A percentile compares a stretch with the other conserved stretches of the same genome.
Evolutionary conservation across 2,329 filamentous ascomycete species (phyloP).

Genomic region (Fusarium algeriense): DNA sequence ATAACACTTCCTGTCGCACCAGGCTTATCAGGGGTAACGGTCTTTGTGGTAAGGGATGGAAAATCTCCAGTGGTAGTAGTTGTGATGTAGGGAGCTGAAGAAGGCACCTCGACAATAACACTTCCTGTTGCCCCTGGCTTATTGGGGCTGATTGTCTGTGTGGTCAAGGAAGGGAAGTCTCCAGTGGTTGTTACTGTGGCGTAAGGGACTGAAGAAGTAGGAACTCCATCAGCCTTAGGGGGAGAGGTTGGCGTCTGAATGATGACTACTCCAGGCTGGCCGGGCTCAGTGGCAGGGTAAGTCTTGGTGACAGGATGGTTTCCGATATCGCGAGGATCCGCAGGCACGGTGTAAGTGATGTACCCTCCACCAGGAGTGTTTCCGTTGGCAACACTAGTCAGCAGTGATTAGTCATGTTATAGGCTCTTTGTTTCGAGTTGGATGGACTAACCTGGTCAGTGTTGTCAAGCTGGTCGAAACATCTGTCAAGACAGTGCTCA

Average conservation of each 20-base stretch:
- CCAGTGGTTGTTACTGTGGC: not conserved
- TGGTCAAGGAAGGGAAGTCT: not conserved
- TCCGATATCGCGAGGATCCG: not conserved
- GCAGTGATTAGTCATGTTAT: not conserved
- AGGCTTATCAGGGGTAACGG: not conserved
- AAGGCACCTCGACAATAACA: not conserved
- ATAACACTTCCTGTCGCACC: not conserved
- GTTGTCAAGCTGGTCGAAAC: not conserved
- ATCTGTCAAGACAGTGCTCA: not conserved
- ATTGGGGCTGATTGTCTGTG: not conserved
- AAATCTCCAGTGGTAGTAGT: not conserved
- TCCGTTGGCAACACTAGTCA: not conserved
- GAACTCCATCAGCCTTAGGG: not conserved
- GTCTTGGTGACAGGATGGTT: not conserved
- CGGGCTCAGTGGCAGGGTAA: not conserved
- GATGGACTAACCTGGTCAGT: not conserved
- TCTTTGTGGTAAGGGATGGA: accelerated
- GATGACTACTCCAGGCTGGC: accelerated
- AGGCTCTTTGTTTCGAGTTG: accelerated
- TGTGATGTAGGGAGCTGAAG: not conserved
- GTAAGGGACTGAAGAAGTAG: not conserved
- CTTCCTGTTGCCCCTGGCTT: not conserved
- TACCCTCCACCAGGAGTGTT: not conserved
- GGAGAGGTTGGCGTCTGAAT: not conserved
- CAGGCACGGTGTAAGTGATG: not conserved